These are phyloP conservation scores for Oryza rufipogon DNA, from an alignment of 176 grass and related monocot genomes.

Conservation along the genomic window DNA sequence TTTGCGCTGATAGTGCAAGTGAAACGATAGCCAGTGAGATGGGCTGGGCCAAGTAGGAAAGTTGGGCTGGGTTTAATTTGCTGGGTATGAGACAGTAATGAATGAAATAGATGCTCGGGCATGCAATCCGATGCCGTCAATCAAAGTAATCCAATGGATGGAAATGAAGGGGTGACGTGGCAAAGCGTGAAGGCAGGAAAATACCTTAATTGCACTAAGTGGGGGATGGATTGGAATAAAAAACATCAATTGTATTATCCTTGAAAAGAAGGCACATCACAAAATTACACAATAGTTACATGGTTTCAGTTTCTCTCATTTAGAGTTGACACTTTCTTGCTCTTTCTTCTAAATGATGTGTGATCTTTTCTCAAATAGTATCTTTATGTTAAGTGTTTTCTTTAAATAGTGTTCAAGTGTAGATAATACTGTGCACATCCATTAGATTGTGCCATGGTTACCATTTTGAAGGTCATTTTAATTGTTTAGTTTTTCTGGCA, in stretches of 20 bases:
- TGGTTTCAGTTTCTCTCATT: slow-evolving; percentile 28
- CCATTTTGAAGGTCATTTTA: not conserved
- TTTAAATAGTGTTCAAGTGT: not conserved
- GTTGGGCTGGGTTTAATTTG: too few relatives aligned
- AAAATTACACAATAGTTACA: not conserved
- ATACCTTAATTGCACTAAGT: too few relatives aligned
- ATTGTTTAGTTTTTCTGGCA: not conserved
- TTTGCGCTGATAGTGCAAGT: too few relatives aligned
- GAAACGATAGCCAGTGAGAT: too few relatives aligned
- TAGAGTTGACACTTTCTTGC: not conserved
- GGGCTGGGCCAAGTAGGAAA: too few relatives aligned
- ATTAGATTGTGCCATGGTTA: not conserved
- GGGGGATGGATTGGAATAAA: too few relatives aligned
- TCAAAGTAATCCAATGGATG: too few relatives aligned
- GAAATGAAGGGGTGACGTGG: too few relatives aligned
- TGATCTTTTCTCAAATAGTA: not conserved
- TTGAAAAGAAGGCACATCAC: not conserved
- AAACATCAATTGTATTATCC: slow-evolving; percentile 10
- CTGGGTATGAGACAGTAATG: too few relatives aligned
- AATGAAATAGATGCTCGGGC: too few relatives aligned
- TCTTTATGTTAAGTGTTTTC: not conserved
- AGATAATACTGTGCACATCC: not conserved
- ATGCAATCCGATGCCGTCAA: too few relatives aligned
- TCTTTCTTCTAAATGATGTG: not conserved
- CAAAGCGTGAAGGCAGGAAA: too few relatives aligned